Percentiles rank a stretch among this genome's conserved stretches.
Evolutionary conservation across 305 asterid species (phyloP).

Genomic region (Solanum hybrid): DNA sequence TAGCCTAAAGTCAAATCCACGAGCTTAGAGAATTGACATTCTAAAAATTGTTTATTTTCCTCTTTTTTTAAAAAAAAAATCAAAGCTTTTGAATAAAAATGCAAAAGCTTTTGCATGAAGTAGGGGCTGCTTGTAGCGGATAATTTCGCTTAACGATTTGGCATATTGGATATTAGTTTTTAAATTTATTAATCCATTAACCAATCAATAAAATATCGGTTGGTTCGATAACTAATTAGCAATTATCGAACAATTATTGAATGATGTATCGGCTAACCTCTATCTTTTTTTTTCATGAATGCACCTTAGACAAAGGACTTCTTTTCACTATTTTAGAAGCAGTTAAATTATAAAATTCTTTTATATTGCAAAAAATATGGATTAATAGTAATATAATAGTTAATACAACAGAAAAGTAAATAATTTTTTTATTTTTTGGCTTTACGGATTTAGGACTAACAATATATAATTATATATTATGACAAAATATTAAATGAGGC

Average conservation of each 20-base stretch:
- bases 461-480: too few relatives aligned
- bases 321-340: not conserved
- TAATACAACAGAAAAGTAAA: not conserved
- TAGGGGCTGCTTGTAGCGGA: too few relatives aligned
- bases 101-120: not conserved
- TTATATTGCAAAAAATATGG: too few relatives aligned
- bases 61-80: too few relatives aligned
- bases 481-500: too few relatives aligned
- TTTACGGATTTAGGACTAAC: not conserved
- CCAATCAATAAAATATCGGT: too few relatives aligned
- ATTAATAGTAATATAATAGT: not conserved
- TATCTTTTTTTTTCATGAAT: not conserved
- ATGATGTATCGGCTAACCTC: too few relatives aligned
- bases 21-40: not conserved
- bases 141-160: not conserved
- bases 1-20: not conserved
- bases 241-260: not conserved
- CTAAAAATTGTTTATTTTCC: not conserved
- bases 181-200: too few relatives aligned
- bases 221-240: not conserved
- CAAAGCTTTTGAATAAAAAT: not conserved
- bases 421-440: not conserved
- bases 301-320: not conserved
- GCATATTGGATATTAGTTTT: too few relatives aligned
- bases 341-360: too few relatives aligned